phyloP scores from a whole-genome alignment of 2,329 filamentous ascomycete genomes.

The Aspergillus sp. region DNA sequence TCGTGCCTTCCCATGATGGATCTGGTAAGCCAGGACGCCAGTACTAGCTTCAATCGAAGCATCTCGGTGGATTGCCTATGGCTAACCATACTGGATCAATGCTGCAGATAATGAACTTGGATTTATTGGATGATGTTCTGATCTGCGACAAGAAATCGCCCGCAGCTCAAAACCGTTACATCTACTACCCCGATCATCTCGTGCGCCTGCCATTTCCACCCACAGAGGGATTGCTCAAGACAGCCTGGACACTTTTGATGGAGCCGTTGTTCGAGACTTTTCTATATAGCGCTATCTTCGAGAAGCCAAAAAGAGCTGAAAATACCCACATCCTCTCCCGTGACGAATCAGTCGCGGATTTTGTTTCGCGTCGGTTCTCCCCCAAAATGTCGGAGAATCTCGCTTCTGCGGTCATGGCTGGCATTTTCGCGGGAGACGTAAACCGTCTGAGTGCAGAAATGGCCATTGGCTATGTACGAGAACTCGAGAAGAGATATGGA shows the following conservation, averaged over 20 bases:
- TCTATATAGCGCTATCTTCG: conserved; percentile 36
- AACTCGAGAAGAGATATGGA: conserved; percentile 46
- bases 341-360: conserved; percentile 74
- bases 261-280: conserved; percentile 60
- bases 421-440: conserved; percentile 89
- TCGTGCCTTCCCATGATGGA: conserved; percentile 69
- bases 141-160: conserved; percentile 54
- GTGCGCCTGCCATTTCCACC: conserved; percentile 60
- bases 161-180: conserved; percentile 66
- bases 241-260: conserved; percentile 41
- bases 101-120: conserved; percentile 59
- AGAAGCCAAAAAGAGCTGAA: conserved; percentile 35
- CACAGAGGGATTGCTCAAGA: conserved; percentile 31
- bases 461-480: conserved; percentile 54
- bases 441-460: conserved; percentile 74
- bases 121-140: conserved; percentile 58
- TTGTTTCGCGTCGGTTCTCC: conserved; percentile 59
- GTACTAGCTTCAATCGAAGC: not conserved
- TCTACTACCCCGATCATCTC: conserved; percentile 86
- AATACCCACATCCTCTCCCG: conserved; percentile 34
- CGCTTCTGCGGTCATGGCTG: conserved; percentile 74
- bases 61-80: not conserved
- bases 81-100: not conserved
- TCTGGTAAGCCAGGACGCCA: conserved; percentile 56
- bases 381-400: conserved; percentile 68